Base-by-base conservation (phyloP, 129 eudicot species). In the Centella asiatica region DNA sequence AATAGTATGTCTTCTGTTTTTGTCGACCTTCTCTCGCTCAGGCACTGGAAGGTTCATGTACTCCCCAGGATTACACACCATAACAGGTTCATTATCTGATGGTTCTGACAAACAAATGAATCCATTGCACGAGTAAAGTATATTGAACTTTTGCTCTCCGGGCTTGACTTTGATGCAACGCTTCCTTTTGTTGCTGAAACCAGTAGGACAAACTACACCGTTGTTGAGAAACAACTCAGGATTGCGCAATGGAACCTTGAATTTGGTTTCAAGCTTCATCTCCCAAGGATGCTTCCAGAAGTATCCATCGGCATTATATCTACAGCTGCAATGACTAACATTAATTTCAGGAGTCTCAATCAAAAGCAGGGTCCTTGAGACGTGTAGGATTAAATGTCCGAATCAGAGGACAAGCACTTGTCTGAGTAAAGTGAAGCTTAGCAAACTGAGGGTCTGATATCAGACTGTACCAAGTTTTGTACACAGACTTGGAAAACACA, bases 61-160 rank as follows among this genome's bases (percentile, higher is more conserved):
- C 31, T 53, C 59, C 8, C 33, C 33, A 1, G 59, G 59, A 53
- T 53, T 53, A 27, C 59, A 53, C 18, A 53, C 59, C 7, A 53
- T 19, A 27, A 27, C 29, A 6, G 59, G 33, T 15, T 46, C 52
- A 46, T 18, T 1, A 15, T 7, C 6, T 46, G 31, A 12, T 6
- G 32, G 59, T 9, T 53, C 59, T 22, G 59, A 53, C 59, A 53
- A 6, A 53, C 33, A 53, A 23, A 53, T 24, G 29, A 53, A 53
- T 1, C 59, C 59, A 27, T 53, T 53, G 25, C 59, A 53, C 28
- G 59, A 53, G 25, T 53, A 12, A 5, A 53, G 33, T 4, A 53
- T 53, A 23, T 13, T 53, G 28, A 26, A 22, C 59, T 53, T 53
- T 15, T 53, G 59, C 24, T 53, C 4, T 27, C 8, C 25, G 59